A percentile compares a stretch with the other conserved stretches of the same genome.
phyloP scores from a whole-genome alignment of 805 yeast genomes.

The Cyberlindnera mrakii region DNA sequence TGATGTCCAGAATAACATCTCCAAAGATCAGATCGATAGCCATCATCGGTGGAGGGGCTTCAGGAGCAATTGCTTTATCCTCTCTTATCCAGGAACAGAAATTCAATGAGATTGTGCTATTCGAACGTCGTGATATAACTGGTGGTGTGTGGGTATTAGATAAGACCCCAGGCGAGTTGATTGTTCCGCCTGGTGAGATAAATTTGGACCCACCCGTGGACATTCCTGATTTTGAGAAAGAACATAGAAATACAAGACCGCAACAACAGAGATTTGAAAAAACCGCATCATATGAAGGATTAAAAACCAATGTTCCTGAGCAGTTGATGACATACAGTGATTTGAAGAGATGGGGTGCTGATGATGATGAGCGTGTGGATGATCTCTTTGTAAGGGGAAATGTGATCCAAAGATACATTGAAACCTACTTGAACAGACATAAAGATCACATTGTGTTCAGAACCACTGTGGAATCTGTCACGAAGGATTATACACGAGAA shows the following conservation, averaged over 20 bases:
- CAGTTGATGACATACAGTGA: slow-evolving; percentile 41
- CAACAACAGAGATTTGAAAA: slow-evolving; percentile 23
- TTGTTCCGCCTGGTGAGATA: slow-evolving; percentile 21
- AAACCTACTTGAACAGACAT: slow-evolving; percentile 33
- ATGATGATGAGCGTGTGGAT: slow-evolving; percentile 25
- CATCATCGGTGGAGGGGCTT: slow-evolving; percentile 44
- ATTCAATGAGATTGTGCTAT: slow-evolving; percentile 29
- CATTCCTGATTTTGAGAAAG: slow-evolving; percentile 3
- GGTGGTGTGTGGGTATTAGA: slow-evolving; percentile 37
- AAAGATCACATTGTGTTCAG: slow-evolving; percentile 22
- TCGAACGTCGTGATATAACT: slow-evolving; percentile 31
- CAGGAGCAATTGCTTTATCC: slow-evolving; percentile 37
- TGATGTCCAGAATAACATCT: not conserved
- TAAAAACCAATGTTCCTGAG: slow-evolving; percentile 38
- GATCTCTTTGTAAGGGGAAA: slow-evolving; percentile 40
- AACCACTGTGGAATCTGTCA: slow-evolving; percentile 36
- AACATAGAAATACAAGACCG: slow-evolving; percentile 1
- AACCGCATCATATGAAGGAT: slow-evolving; percentile 26
- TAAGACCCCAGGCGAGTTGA: slow-evolving; percentile 15
- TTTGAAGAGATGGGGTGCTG: slow-evolving; percentile 28
- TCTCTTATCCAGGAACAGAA: slow-evolving; percentile 28
- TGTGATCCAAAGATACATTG: slow-evolving; percentile 52
- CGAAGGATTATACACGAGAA: slow-evolving; percentile 12
- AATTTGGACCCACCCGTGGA: slow-evolving; percentile 24
- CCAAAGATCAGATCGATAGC: slow-evolving; percentile 26